Base-by-base conservation (phyloP, 495 filamentous ascomycete species). In the Xylaria sp. region DNA sequence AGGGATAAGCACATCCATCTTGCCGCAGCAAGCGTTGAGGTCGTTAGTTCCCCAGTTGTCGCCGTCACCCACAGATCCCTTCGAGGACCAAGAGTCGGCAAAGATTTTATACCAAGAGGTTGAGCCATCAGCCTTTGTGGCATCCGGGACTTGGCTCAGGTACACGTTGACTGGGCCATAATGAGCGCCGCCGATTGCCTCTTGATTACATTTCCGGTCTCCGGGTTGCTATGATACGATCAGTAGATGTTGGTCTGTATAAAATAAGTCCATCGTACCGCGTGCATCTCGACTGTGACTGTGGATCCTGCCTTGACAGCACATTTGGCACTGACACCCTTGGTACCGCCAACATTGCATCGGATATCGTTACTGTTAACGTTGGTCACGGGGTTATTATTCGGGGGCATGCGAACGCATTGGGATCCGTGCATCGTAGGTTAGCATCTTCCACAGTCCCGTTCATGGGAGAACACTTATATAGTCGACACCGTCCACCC, bases 151-250 rank as follows among this genome's bases (percentile, higher is more conserved):
- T 69, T 84, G 80, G 75, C 80, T 79, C 46, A 87, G 79, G 76
- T 87, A 87, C 29, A 83, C 79, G 46, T 84, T 79, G 37, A 86
- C 85, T 1, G 85, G 85, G 11, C 85, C 85, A 68, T 84, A 86
- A 71, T 88, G 86, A 43, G 82, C 80, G 46, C 85, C 85, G 3
- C 85, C 85, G 65, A 87, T 84, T 41, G 85, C 85, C 24, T 85
- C 80, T 31, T 76, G 79, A 29, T 58, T 70, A 70, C 85, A 87
- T 5, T 40, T 71, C 26, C 85, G 80, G 73, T 84, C 82, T 24
- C 80, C 82, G 37, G 84, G 83, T 77, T 86, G 85, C 68, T 81
- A 11, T 12, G 8, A 35, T 35, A 14, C 75, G 72, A n/a, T 82
- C 74, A 75, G 81, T 41, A 1, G 24, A 81, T 78, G 66, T 77